phyloP scores from a whole-genome alignment of 2,329 filamentous ascomycete species.

The Ascochyta fabae region DNA sequence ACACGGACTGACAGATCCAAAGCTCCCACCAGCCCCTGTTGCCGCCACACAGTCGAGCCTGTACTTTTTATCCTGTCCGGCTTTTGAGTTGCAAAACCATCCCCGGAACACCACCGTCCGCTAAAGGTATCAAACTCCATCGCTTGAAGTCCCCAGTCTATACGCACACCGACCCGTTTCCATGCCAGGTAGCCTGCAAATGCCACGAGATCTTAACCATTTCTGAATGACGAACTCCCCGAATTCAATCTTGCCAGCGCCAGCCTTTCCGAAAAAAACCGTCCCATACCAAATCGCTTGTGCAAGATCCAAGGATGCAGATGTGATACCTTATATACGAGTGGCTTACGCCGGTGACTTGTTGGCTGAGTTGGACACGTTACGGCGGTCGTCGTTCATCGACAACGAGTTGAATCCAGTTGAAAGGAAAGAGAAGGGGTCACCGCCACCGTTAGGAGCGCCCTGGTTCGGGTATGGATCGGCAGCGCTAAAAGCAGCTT shows the following conservation, averaged over 20 bases:
- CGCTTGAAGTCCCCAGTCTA: constrained; percentile 48
- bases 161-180: constrained; percentile 41
- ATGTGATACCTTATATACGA: constrained; percentile 46
- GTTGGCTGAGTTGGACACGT: constrained; percentile 48
- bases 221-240: constrained; percentile 48
- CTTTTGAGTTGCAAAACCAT: constrained; percentile 41
- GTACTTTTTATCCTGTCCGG: constrained; percentile 40
- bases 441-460: constrained; percentile 70
- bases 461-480: constrained; percentile 81
- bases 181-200: constrained; percentile 47
- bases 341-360: constrained; percentile 49
- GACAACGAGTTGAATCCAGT: constrained; percentile 74
- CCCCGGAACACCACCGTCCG: constrained; percentile 43
- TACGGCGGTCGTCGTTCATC: constrained; percentile 66
- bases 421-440: constrained; percentile 82
- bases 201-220: constrained; percentile 48
- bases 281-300: constrained; percentile 43
- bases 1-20: constrained; percentile 16
- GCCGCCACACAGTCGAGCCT: constrained; percentile 14
- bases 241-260: constrained; percentile 45
- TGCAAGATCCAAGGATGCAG: constrained; percentile 41
- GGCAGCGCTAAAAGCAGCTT: constrained; percentile 91
- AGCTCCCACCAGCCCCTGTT: constrained; percentile 11
- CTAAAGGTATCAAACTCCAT: constrained; percentile 49
- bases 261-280: constrained; percentile 44